These are phyloP conservation scores for Metschnikowia colocasiae DNA, from an alignment of 805 yeast species.

Conservation along the genomic window DNA sequence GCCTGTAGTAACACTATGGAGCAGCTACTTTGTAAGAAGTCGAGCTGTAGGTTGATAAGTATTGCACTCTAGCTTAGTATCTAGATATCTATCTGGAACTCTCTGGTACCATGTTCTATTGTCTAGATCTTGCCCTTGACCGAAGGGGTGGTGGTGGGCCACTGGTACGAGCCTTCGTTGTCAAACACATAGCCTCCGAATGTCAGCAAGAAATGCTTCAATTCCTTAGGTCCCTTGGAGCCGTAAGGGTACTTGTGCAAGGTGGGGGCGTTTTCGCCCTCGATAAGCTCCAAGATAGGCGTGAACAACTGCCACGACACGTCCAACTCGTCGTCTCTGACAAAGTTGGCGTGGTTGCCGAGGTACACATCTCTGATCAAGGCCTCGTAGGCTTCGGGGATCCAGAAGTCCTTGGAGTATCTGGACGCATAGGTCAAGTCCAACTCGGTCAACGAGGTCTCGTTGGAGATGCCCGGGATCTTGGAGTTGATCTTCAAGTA, in stretches of 20 bases:
- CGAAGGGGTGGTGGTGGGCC: slow-evolving; percentile 76
- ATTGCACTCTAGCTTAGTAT: no score
- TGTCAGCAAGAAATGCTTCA: slow-evolving; percentile 55
- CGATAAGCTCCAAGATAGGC: slow-evolving; percentile 79
- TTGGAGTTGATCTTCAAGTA: slow-evolving; percentile 91
- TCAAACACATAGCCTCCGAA: slow-evolving; percentile 59
- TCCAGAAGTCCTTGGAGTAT: slow-evolving; percentile 78
- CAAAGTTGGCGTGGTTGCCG: slow-evolving; percentile 96
- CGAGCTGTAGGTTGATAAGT: no score
- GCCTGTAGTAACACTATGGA: no score
- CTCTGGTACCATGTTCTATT: not conserved
- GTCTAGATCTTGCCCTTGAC: slow-evolving; percentile 28
- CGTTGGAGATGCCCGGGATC: slow-evolving; percentile 85
- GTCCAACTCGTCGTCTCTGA: slow-evolving; percentile 95
- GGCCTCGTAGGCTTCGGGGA: slow-evolving; percentile 97
- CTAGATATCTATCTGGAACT: no score
- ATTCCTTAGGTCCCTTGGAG: slow-evolving; percentile 76
- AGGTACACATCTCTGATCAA: slow-evolving; percentile 83
- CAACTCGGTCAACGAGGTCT: slow-evolving; percentile 81
- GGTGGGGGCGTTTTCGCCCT: slow-evolving; percentile 61
- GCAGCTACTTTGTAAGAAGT: no score
- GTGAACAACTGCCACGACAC: slow-evolving; percentile 92
- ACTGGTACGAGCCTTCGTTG: slow-evolving; percentile 66
- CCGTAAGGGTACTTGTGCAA: slow-evolving; percentile 82
- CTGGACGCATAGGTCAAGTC: slow-evolving; percentile 82